These are phyloP conservation scores for Podospora conica DNA, from an alignment of 495 filamentous ascomycete species.

Conservation along the genomic window DNA sequence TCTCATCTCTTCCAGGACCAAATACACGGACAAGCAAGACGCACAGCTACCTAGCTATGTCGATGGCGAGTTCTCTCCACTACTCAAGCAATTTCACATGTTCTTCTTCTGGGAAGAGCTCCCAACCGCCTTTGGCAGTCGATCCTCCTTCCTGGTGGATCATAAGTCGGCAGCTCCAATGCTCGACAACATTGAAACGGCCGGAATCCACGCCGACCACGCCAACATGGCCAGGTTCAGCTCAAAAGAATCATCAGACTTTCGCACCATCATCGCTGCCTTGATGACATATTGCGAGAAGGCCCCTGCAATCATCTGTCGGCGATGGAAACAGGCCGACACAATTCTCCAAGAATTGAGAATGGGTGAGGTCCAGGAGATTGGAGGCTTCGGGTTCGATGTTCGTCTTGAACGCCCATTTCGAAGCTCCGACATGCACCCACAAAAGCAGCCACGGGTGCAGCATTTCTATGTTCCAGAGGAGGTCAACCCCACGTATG, in stretches of 20 bases:
- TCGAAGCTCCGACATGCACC: not conserved
- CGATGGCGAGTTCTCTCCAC: not conserved
- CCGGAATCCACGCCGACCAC: slow-evolving; percentile 1
- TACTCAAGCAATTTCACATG: slow-evolving; percentile 8
- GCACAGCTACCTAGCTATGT: not conserved
- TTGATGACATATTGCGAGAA: slow-evolving; percentile 3
- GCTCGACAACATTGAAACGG: slow-evolving; percentile 2
- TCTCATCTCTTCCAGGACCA: not conserved
- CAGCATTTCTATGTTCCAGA: slow-evolving; percentile 3
- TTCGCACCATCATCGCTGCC: slow-evolving; percentile 1
- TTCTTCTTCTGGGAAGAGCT: slow-evolving; percentile 10
- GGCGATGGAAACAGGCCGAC: slow-evolving; percentile 6
- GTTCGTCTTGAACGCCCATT: slow-evolving; percentile 6
- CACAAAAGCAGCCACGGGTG: not conserved
- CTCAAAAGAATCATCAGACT: not conserved
- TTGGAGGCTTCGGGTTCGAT: slow-evolving; percentile 7
- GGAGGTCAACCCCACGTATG: not conserved
- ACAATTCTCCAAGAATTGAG: not conserved
- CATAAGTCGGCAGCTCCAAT: not conserved
- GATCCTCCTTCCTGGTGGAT: not conserved
- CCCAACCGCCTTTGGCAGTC: not conserved
- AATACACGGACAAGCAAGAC: not conserved
- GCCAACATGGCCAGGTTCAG: slow-evolving; percentile 4
- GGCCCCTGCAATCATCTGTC: not conserved
- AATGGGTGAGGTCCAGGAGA: slow-evolving; percentile 2